Percentiles rank a stretch among this genome's conserved stretches.
Conservation (phyloP, 1,284 basidiomycete genomes). For the Sparassis latifolia region DNA sequence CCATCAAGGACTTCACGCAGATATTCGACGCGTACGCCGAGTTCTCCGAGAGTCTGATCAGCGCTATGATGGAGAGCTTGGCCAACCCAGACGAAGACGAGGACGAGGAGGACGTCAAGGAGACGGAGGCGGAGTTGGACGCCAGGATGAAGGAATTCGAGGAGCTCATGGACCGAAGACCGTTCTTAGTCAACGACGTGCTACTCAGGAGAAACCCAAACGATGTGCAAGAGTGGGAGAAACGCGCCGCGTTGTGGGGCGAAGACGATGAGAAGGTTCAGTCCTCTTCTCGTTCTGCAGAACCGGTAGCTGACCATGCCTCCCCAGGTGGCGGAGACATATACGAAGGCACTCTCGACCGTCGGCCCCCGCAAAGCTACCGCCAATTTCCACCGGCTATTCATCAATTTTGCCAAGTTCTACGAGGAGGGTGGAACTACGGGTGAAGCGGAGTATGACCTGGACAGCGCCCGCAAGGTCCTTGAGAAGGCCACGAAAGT, state of each 20-base stretch:
- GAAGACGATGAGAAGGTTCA: slow-evolving; percentile 86
- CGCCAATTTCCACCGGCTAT: slow-evolving; percentile 86
- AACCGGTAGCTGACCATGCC: not conserved
- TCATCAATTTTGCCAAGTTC: slow-evolving; percentile 94
- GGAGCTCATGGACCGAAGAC: slow-evolving; percentile 89
- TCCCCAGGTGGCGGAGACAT: slow-evolving; percentile 82
- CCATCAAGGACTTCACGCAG: slow-evolving; percentile 96
- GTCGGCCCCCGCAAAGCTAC: slow-evolving; percentile 89
- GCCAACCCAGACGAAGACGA: slow-evolving; percentile 61
- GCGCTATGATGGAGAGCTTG: slow-evolving; percentile 86
- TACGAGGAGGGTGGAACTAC: slow-evolving; percentile 92
- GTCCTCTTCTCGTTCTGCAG: not conserved
- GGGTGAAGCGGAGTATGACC: slow-evolving; percentile 73
- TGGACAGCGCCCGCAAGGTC: slow-evolving; percentile 86
- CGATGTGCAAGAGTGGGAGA: slow-evolving; percentile 99
- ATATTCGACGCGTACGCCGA: slow-evolving; percentile 97
- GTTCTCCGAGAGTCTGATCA: slow-evolving; percentile 89
- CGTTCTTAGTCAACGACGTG: slow-evolving; percentile 96
- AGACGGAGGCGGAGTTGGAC: slow-evolving; percentile 86
- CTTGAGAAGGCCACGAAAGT: slow-evolving; percentile 90
- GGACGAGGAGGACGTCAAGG: slow-evolving; percentile 71
- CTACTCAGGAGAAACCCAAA: slow-evolving; percentile 91
- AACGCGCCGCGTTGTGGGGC: slow-evolving; percentile 90
- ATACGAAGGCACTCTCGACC: slow-evolving; percentile 84
- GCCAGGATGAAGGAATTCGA: slow-evolving; percentile 91